Evolutionary conservation across 257 asterid genomes (phyloP).

Genomic region (Solanum arcanum): DNA sequence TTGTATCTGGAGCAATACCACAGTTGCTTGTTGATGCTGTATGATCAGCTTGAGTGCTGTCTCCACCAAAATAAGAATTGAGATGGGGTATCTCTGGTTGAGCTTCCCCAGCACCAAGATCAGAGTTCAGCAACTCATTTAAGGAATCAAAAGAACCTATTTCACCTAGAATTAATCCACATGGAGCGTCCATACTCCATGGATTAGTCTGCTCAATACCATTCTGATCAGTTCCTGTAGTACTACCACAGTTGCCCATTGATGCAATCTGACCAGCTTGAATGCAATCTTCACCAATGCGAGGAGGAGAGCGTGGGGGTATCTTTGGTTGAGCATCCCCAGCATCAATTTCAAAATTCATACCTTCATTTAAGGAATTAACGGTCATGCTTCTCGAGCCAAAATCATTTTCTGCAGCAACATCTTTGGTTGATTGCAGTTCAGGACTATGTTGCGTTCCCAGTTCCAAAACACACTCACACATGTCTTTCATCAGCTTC

Average conservation of each 20-base stretch:
- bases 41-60: constrained; percentile 13
- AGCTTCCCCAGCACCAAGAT: constrained; percentile 14
- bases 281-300: constrained; percentile 11
- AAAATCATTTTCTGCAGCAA: neutral
- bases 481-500: constrained; percentile 49
- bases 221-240: constrained; percentile 16
- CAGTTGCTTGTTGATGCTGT: constrained; percentile 14
- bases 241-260: constrained; percentile 13
- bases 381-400: constrained; percentile 1
- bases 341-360: constrained; percentile 17
- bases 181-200: constrained; percentile 26
- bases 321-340: constrained; percentile 10
- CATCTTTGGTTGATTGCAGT: constrained; percentile 8
- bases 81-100: constrained; percentile 10
- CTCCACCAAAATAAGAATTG: constrained; percentile 22
- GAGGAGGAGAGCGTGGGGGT: constrained; percentile 19
- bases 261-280: constrained; percentile 17
- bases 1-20: constrained; percentile 10
- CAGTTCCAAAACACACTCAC: constrained; percentile 31
- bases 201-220: constrained; percentile 17
- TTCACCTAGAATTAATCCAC: constrained; percentile 26
- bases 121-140: constrained; percentile 13
- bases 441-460: constrained; percentile 25
- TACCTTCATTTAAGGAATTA: constrained; percentile 12
- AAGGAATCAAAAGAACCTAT: constrained; percentile 20